phyloP scores from a whole-genome alignment of 176 grass and related monocot genomes.

The Typha latifolia region DNA sequence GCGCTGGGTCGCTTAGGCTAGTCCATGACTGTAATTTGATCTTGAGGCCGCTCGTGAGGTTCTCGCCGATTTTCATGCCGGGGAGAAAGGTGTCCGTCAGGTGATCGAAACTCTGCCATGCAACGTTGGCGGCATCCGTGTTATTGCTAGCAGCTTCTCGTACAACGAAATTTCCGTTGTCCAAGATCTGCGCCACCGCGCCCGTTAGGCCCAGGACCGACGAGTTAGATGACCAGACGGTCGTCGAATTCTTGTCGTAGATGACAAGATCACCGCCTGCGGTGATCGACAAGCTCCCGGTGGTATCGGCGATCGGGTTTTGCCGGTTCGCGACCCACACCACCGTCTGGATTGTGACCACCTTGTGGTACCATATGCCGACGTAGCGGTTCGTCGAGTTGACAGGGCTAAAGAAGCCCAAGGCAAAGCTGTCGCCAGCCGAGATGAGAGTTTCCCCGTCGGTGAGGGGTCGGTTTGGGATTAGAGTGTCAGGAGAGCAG shows the following conservation, averaged over 20 bases:
- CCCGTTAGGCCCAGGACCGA: not conserved
- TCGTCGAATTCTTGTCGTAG: slow-evolving; percentile 8
- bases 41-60: slow-evolving; percentile 25
- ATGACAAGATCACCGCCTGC: slow-evolving; percentile 30
- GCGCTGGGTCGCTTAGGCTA: slow-evolving; percentile 34
- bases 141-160: not conserved
- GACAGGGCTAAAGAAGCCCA: slow-evolving; percentile 51
- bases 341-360: slow-evolving; percentile 33
- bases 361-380: slow-evolving; percentile 43
- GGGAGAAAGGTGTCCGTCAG: slow-evolving; percentile 58
- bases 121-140: not conserved
- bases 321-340: slow-evolving; percentile 54
- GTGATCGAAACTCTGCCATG: slow-evolving; percentile 66
- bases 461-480: slow-evolving; percentile 24
- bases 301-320: slow-evolving; percentile 23
- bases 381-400: slow-evolving; percentile 36
- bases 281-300: slow-evolving; percentile 35
- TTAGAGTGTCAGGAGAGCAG: slow-evolving; percentile 21
- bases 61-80: slow-evolving; percentile 49
- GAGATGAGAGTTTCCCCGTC: slow-evolving; percentile 39
- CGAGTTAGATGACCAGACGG: slow-evolving; percentile 24
- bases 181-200: slow-evolving; percentile 25
- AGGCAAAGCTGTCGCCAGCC: slow-evolving; percentile 30
- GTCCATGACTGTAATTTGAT: slow-evolving; percentile 45
- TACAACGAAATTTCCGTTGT: slow-evolving; percentile 43